These are phyloP conservation scores for Hyaloscypha hepaticicola DNA, from an alignment of 495 filamentous ascomycete species.

Conservation along the genomic window DNA sequence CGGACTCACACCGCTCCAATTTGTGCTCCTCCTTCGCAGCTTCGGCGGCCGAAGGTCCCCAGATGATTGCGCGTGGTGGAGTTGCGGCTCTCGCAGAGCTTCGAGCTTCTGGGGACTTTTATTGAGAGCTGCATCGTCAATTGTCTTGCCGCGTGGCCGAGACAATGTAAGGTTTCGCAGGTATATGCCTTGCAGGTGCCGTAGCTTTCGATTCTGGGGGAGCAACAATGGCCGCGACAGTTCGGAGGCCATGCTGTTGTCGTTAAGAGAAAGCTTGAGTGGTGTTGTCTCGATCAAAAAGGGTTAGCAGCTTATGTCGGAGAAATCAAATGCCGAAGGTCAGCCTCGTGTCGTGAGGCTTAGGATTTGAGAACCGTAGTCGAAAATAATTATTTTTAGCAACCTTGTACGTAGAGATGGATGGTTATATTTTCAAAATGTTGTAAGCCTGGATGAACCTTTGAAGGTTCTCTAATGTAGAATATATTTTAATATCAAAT, in stretches of 20 bases:
- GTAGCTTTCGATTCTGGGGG: slow-evolving; percentile 79
- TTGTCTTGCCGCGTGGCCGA: slow-evolving; percentile 66
- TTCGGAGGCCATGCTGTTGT: slow-evolving; percentile 33
- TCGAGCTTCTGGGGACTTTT: slow-evolving; percentile 69
- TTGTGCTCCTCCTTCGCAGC: slow-evolving; percentile 64
- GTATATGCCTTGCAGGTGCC: slow-evolving; percentile 84
- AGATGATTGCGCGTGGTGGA: slow-evolving; percentile 71
- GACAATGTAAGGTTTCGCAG: slow-evolving; percentile 78
- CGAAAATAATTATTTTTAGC: background rate
- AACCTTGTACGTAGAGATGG: background rate
- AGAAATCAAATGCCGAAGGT: slow-evolving; percentile 7
- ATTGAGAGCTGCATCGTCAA: slow-evolving; percentile 82
- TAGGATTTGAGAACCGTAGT: background rate
- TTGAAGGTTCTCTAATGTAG: background rate
- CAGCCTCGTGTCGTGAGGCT: slow-evolving; percentile 27
- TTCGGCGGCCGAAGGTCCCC: slow-evolving; percentile 56
- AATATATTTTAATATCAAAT: background rate
- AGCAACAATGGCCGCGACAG: slow-evolving; percentile 45
- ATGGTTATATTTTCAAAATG: no score
- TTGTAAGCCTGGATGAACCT: background rate
- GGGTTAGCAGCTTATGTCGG: slow-evolving; percentile 16
- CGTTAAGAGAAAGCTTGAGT: background rate
- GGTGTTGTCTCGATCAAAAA: slow-evolving; percentile 16
- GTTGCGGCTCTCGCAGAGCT: slow-evolving; percentile 50
- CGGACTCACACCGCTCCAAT: slow-evolving; percentile 67